Evolutionary conservation across 148 eudicot species (phyloP).

Genomic region (Vaccinium corymbosum): DNA sequence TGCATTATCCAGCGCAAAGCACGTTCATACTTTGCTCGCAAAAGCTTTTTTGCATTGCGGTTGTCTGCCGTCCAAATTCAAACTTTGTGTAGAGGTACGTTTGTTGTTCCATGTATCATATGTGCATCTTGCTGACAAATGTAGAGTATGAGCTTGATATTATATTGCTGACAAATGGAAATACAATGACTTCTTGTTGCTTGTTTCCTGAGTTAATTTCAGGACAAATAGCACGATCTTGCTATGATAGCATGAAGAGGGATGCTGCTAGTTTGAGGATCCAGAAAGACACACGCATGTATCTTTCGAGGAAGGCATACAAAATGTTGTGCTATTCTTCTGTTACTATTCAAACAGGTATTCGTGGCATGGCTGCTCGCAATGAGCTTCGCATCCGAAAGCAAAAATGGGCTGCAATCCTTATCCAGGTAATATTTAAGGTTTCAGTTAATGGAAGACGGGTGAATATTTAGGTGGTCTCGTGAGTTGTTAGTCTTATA

Average conservation of each 20-base stretch:
- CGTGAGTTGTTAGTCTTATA: not conserved
- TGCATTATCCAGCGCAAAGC: slow-evolving; percentile 62
- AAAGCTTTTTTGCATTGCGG: slow-evolving; percentile 44
- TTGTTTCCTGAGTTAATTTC: slow-evolving; percentile 20
- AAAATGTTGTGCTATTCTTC: slow-evolving; percentile 44
- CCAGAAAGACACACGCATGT: slow-evolving; percentile 63
- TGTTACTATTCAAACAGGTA: slow-evolving; percentile 53
- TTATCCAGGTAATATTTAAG: slow-evolving; percentile 57
- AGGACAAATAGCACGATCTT: slow-evolving; percentile 60
- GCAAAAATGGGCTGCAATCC: slow-evolving; percentile 51
- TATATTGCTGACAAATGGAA: not conserved
- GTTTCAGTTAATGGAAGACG: not conserved
- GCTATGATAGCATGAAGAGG: slow-evolving; percentile 49
- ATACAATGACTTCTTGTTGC: not conserved
- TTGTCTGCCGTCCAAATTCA: slow-evolving; percentile 59
- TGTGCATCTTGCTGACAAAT: not conserved
- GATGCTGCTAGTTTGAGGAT: slow-evolving; percentile 67
- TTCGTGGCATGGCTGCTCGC: slow-evolving; percentile 75
- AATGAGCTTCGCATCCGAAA: slow-evolving; percentile 46
- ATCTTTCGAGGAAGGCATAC: slow-evolving; percentile 56
- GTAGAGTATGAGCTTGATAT: not conserved
- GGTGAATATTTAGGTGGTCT: not conserved
- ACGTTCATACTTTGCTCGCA: slow-evolving; percentile 51
- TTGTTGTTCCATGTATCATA: not conserved
- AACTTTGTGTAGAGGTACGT: slow-evolving; percentile 70